These are phyloP conservation scores for Termitomyces eurrhizus DNA, from an alignment of 768 basidiomycete genomes.

Conservation along the genomic window DNA sequence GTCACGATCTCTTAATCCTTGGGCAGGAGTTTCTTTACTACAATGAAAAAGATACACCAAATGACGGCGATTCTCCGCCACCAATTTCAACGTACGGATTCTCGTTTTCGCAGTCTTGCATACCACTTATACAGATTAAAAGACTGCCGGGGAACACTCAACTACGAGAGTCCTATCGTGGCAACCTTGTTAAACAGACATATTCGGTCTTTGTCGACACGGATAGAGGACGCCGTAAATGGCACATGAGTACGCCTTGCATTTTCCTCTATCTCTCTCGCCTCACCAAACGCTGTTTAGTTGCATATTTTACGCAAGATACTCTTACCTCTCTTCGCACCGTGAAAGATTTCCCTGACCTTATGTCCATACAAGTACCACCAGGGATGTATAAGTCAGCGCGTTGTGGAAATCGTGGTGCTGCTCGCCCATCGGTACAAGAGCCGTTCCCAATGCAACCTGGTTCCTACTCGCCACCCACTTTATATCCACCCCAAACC, in stretches of 20 bases:
- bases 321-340: slow-evolving; percentile 52
- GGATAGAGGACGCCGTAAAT: slow-evolving; percentile 63
- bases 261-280: slow-evolving; percentile 2
- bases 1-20: slow-evolving; percentile 6
- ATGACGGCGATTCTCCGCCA: slow-evolving; percentile 35
- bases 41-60: slow-evolving; percentile 57
- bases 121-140: not conserved
- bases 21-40: slow-evolving; percentile 74
- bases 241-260: slow-evolving; percentile 67
- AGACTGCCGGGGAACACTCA: slow-evolving; percentile 22
- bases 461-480: not conserved
- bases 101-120: not conserved
- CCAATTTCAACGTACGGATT: slow-evolving; percentile 41
- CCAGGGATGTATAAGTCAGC: slow-evolving; percentile 62
- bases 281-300: slow-evolving; percentile 29
- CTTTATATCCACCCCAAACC: not conserved
- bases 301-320: slow-evolving; percentile 74
- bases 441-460: slow-evolving; percentile 7
- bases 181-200: slow-evolving; percentile 70
- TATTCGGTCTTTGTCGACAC: slow-evolving; percentile 78
- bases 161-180: slow-evolving; percentile 28
- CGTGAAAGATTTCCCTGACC: slow-evolving; percentile 54
- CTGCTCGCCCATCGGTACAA: slow-evolving; percentile 5
- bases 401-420: slow-evolving; percentile 38
- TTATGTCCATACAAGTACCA: slow-evolving; percentile 54